Evolutionary conservation across 768 basidiomycete genomes (phyloP).

Genomic region (Boletus barrowsii): DNA sequence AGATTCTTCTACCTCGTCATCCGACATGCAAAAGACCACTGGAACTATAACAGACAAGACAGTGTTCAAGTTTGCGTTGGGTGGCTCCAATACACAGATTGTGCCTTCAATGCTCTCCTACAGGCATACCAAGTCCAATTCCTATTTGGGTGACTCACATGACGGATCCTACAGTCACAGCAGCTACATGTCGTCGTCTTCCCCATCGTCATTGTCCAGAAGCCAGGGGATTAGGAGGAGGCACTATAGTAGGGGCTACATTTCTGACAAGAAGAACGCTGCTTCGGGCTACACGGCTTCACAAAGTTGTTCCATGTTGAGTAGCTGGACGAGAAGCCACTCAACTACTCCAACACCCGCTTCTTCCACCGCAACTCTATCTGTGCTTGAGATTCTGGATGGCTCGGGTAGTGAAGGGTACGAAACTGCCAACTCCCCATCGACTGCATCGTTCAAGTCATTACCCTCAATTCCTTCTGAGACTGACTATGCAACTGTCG

Average conservation of each 20-base stretch:
- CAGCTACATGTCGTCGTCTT: constrained; percentile 36
- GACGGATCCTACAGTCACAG: constrained; percentile 36
- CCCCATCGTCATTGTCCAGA: constrained; percentile 56
- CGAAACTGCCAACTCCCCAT: constrained; percentile 41
- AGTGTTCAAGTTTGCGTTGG: constrained; percentile 35
- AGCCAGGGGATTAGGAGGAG: constrained; percentile 54
- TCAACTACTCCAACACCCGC: constrained; percentile 31
- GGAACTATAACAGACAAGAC: constrained; percentile 40
- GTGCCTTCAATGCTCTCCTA: constrained; percentile 51
- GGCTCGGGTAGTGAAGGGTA: constrained; percentile 52
- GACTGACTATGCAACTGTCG: constrained; percentile 43
- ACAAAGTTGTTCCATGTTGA: constrained; percentile 33
- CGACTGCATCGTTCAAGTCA: constrained; percentile 51
- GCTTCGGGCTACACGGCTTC: constrained; percentile 34
- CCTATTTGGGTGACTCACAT: constrained; percentile 56
- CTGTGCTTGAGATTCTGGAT: constrained; percentile 29
- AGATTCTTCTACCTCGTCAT: constrained; percentile 31
- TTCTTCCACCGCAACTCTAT: constrained; percentile 29
- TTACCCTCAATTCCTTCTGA: constrained; percentile 60
- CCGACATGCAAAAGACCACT: constrained; percentile 27
- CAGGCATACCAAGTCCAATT: constrained; percentile 50
- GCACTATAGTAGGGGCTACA: constrained; percentile 36
- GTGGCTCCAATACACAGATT: constrained; percentile 42
- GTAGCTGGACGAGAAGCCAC: constrained; percentile 32
- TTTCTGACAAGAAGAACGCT: constrained; percentile 59